Base-by-base conservation (phyloP, 345 rosid genomes). In the Syzygium grande region DNA sequence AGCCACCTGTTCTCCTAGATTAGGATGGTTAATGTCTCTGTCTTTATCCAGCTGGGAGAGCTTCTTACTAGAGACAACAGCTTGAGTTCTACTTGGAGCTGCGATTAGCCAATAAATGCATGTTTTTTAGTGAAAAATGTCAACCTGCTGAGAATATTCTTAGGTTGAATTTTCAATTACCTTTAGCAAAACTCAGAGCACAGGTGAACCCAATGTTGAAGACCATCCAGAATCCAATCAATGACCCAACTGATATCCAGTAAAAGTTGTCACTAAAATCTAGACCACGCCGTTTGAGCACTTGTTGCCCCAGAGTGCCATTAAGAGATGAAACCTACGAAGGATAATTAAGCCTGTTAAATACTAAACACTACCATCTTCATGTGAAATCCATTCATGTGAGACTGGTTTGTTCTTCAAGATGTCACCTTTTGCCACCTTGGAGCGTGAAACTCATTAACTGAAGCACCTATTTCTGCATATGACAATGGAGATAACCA, bases 381-480 rank as follows among this genome's bases (percentile, higher is more conserved):
- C 46, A 84, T 53, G 55, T 25, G 8, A 52, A 52, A 53, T 51
- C 25, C 51, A 46, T 22, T 86, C 29, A 68, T 41, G 49, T 7
- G 25, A 52, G n/a, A 38, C 22, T 16, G 21, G 51, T 56, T 68
- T 53, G 79, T 34, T 43, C 53, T 86, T 55, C 51, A 51, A 19
- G 43, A 41, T 51, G 63, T 88, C 86, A 93, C 95, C 94, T 94
- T 84, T 87, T 90, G 90, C 96, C 96, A 94, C 85, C 95, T 89
- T 23, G 92, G 96, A 41, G 93, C 90, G 2, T 89, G 96, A 86
- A 94, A 93, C 85, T 94, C 96, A 58, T 94, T 93, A 27, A 93
- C 22, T 2, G 93, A 86, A 7, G 89, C 43, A 15, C 87, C 94
- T 51, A 93, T 92, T 89, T 92, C 95, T 6, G 90, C 91, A 86